Evolutionary conservation across 2,329 filamentous ascomycete species (phyloP).

Genomic region (Torrubiellomyces zombiae): DNA sequence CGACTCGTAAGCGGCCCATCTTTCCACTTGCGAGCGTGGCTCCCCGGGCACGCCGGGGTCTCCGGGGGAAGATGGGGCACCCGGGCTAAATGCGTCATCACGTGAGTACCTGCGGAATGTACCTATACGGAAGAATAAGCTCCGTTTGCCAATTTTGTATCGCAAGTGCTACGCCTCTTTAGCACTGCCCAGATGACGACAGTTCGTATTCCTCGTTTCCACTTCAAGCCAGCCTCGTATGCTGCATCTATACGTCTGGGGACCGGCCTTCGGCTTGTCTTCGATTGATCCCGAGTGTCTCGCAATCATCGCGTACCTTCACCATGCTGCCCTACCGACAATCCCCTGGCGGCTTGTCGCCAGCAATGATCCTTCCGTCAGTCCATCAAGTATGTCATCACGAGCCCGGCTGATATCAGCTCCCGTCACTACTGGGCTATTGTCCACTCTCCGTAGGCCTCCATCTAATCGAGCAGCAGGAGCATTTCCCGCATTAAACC

Average conservation of each 20-base stretch:
- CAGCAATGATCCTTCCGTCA: slow-evolving; percentile 54
- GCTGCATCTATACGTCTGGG: slow-evolving; percentile 71
- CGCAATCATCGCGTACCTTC: slow-evolving; percentile 63
- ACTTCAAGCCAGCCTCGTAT: no score
- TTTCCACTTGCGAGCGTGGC: no score
- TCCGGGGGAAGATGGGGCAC: no score
- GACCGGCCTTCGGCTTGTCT: slow-evolving; percentile 70
- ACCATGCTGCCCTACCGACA: slow-evolving; percentile 40
- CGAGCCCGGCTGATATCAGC: no score
- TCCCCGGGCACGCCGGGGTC: no score
- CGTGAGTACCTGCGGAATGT: no score
- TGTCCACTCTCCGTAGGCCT: slow-evolving; percentile 2
- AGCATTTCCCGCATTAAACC: slow-evolving; percentile 35
- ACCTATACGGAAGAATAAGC: no score
- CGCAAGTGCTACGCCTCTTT: no score
- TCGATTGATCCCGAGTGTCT: slow-evolving; percentile 88
- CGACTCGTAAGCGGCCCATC: no score
- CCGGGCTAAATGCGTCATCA: no score
- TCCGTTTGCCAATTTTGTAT: no score
- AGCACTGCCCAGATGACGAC: no score
- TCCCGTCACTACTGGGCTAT: neutral
- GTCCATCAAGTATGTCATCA: slow-evolving; percentile 55
- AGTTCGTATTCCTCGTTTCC: neutral
- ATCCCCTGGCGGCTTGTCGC: slow-evolving; percentile 53
- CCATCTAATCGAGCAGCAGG: slow-evolving; percentile 21